These are phyloP conservation scores for Spencermartinsiella ligniputridi DNA, from an alignment of 1,139 yeast species.

Conservation along the genomic window DNA sequence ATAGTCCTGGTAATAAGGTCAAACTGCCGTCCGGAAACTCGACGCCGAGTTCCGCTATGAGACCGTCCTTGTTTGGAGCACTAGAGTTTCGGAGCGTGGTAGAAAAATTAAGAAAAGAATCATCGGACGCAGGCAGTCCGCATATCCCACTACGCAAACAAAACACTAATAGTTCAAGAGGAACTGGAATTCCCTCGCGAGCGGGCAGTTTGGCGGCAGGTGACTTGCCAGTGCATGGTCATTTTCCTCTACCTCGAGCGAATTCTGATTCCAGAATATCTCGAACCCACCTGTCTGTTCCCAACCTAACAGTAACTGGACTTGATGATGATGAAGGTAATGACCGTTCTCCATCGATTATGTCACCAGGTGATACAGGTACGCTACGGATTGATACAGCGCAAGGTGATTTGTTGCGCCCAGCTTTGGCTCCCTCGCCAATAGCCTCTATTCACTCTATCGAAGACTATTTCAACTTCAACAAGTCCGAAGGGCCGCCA, in stretches of 20 bases:
- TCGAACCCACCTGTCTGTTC: constrained; percentile 3
- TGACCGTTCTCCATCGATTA: neutral
- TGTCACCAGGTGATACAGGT: neutral
- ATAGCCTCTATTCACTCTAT: neutral
- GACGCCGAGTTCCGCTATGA: constrained; percentile 25
- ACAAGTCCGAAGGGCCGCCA: neutral
- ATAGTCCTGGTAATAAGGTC: constrained; percentile 3
- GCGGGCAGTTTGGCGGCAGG: neutral
- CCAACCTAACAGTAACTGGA: constrained; percentile 17
- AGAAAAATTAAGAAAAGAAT: constrained; percentile 3
- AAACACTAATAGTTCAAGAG: neutral
- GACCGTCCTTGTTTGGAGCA: constrained; percentile 44
- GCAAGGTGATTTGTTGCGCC: neutral
- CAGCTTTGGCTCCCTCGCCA: neutral
- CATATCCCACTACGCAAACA: constrained; percentile 2
- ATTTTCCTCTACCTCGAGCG: neutral
- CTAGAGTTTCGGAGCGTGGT: constrained; percentile 35
- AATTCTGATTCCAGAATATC: neutral
- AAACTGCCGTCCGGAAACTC: constrained; percentile 3
- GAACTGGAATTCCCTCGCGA: neutral
- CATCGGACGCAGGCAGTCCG: neutral
- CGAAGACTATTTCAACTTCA: neutral
- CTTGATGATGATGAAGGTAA: constrained; percentile 7
- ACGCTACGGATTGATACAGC: neutral
- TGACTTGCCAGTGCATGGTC: neutral